Base-by-base conservation (phyloP, 2,329 filamentous ascomycete genomes). In the Aureobasidium leucospermi region DNA sequence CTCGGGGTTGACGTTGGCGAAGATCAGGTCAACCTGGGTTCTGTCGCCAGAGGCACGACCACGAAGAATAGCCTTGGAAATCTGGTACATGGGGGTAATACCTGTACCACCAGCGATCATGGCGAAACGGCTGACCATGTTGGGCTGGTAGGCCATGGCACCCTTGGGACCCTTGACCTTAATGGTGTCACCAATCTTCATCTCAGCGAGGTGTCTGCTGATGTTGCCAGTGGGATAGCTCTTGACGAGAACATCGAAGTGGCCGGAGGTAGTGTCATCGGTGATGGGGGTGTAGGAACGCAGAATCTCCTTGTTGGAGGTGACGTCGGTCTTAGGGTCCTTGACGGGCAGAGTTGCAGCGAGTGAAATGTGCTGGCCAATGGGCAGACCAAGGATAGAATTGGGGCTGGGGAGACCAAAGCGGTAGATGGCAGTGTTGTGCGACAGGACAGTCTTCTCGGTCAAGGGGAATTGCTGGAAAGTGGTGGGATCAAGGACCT, bases 381-480 rank as follows among this genome's bases (percentile, higher is more conserved):
- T 73, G 6, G 71, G 71, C 10, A 73, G 65, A 36, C 94, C 94
- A 69, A 97, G 89, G 73, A 96, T 90, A 66, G 89, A 84, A 68
- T 80, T 87, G 42, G 86, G 78, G 55, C 81, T 81, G 60, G 92
- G 92, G 42, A 99, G 89, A 65, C 83, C 82, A 79, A 97, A 96
- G 70, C 94, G 91, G 81, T 97, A 99, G 88, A 99, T 96, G 75
- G 93, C 92, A 62, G 96, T 93, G 81, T 99, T 99, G 84, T 97
- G 94, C 34, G 93, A 96, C 70, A 97, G 87, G 65, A 95, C 83
- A 13, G 87, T 97, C 84, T 96, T 97, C 76, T 97, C 90, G 75
- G 88, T 87, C 67, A 99, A 86, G 73, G 90, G 87, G 72, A 96
- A 96, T 61, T 96, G 84, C 74, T 96, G 91, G 83, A 96, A 96